Evolutionary conservation across 176 grass and related monocot genomes (phyloP), one percentile per base, ranked within the genome.

Genomic region (Lolium multiflorum): DNA sequence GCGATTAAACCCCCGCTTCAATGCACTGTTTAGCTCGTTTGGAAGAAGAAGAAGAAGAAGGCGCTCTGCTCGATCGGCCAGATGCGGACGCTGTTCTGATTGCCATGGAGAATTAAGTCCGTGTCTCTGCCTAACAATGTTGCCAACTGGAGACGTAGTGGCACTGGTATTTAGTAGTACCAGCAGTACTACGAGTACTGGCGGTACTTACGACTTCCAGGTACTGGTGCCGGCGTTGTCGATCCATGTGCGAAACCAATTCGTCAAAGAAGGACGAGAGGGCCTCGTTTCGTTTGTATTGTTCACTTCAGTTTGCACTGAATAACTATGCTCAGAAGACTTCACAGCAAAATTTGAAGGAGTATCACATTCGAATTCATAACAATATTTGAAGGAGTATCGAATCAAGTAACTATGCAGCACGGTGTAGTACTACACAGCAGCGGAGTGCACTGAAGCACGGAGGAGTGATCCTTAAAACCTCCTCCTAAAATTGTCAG

Each of bases 1-100:
- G 65, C 63, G 87, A 89, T 87, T 84, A 87, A 88, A 77, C 10
- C 41, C 11, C n/a, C 52, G 79, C 81, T 84, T 91, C 21, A 91
- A 88, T 88, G 90, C 89, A 20, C 26, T 81, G 81, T 43, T 83
- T 46, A 14, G 41, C 69, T 20, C 43, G 80, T 13, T 82, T 72
- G 24, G 72, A 44, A 6, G 61, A 71, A 3, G 70, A 73, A 48
- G 41, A 18, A 16, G 7, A 37, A 20, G 72, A 1, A 25, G 21
- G 13, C 58, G 57, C 60, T 46, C 50, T 38, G 74, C 74, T 70
- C 26, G 31, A 35, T 35, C 31, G 31, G 31, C 31, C 31, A 35
- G 31, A 35, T 35, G 31, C 31, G 31, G 31, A 35, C 31, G 31
- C 62, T 54, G 49, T 38, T 82, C 57, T 87, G 70, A 74, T 84